Base-by-base conservation (phyloP, 768 basidiomycete species). In the Termitomyces sp. region DNA sequence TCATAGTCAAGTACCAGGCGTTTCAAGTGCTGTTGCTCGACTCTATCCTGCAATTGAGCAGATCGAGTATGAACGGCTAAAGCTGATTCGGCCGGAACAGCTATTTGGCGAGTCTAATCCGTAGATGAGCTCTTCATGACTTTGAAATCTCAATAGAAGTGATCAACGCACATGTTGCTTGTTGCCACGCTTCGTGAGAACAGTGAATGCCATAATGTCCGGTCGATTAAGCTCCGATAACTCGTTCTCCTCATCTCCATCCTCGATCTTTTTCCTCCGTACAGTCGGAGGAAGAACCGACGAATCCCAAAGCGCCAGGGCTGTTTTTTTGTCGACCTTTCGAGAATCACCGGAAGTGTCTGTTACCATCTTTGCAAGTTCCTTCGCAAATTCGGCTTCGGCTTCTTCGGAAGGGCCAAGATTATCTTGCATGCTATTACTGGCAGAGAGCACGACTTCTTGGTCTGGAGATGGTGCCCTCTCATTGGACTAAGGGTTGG, bases 1-100 rank as follows among this genome's bases (percentile, higher is more conserved):
- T 93, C 93, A 63, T 93, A 95, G 69, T 93, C 83, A 55, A 96
- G 81, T 4, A 97, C 97, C 20, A 98, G 81, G n/a, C 88, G 85
- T 77, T 99, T 99, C 64, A 99, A 76, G 61, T 98, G 93, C 71
- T 98, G 94, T 66, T 98, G 96, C 69, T 99, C 97, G 7, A 92
- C 93, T 73, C 89, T 92, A 73, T 95, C 94, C 70, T 95, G 94
- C 62, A 92, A 77, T 68, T 98, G 97, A 46, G 97, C 93, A 2
- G 90, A 85, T 33, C 89, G 86, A 2, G 95, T 95, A 67, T 97
- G 93, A 52, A 95, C 80, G 0, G 96, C 97, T 33, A 99, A 79
- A 2, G 93, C 79, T 8, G 96, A 93, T 64, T 85, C 88, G 8
- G 91, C 77, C 10, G 97, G 97, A 46, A 99, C 86, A 50, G 93